phyloP scores from a whole-genome alignment of 1,139 yeast genomes.

The Yamadazyma mexicana region DNA sequence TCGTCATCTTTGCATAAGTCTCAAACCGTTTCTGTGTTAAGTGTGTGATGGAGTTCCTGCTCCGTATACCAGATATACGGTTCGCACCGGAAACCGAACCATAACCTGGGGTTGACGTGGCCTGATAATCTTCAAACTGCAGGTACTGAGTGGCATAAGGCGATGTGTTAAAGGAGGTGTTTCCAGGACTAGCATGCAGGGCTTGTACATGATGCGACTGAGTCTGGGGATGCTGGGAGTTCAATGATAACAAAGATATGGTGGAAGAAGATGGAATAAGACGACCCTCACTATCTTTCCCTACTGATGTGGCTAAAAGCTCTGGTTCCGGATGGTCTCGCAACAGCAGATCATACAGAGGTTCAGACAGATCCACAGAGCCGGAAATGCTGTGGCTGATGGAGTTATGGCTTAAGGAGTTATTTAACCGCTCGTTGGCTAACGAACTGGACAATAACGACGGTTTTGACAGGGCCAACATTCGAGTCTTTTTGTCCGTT shows the following conservation, averaged over 20 bases:
- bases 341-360: background rate
- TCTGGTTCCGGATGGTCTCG: slow-evolving; percentile 53
- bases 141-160: slow-evolving; percentile 5
- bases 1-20: slow-evolving; percentile 34
- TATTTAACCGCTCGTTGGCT: slow-evolving; percentile 13
- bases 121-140: slow-evolving; percentile 7
- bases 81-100: background rate
- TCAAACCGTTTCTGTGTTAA: slow-evolving; percentile 26
- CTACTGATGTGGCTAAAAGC: slow-evolving; percentile 55
- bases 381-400: background rate
- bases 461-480: slow-evolving; percentile 9
- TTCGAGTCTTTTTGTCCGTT: slow-evolving; percentile 8
- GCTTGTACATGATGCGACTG: slow-evolving; percentile 5
- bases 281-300: slow-evolving; percentile 48
- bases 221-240: slow-evolving; percentile 19
- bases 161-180: slow-evolving; percentile 2
- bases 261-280: slow-evolving; percentile 56
- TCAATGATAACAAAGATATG: slow-evolving; percentile 52
- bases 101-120: background rate
- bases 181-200: slow-evolving; percentile 5
- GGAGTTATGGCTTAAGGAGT: background rate
- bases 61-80: slow-evolving; percentile 19
- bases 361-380: background rate
- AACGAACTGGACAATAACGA: slow-evolving; percentile 18
- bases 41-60: slow-evolving; percentile 34